Percentiles rank a stretch among this genome's conserved stretches.
phyloP scores from a whole-genome alignment of 78 protist species.

The Chrysochromulina tobinii region DNA sequence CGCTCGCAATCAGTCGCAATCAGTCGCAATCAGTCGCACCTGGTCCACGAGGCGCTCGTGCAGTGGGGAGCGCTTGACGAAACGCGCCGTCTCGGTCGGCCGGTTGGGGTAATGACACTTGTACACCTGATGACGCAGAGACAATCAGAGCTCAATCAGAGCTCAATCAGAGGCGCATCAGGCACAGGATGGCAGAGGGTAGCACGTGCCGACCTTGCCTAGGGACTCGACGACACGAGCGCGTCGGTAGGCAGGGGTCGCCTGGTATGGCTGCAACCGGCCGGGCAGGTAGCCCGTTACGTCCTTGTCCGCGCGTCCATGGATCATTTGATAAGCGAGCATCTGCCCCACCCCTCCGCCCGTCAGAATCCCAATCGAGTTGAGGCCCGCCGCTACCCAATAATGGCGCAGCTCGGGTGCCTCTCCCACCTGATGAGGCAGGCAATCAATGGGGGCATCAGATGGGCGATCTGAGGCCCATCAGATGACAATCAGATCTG shows the following conservation, averaged over 20 bases:
- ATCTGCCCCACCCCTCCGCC: constrained; percentile 48
- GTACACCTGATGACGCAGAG: neutral
- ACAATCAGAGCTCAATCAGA: no score
- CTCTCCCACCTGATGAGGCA: neutral
- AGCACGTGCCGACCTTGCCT: neutral
- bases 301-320: constrained; percentile 39
- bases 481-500: neutral
- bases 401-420: constrained; percentile 45
- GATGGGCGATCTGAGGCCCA: no score
- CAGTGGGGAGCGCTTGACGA: neutral
- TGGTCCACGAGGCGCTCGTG: neutral
- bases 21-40: no score
- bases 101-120: constrained; percentile 33
- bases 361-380: constrained; percentile 51
- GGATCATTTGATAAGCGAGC: constrained; percentile 35
- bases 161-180: no score
- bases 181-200: no score
- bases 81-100: neutral
- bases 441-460: no score
- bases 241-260: neutral
- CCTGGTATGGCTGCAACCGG: neutral
- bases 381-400: constrained; percentile 59
- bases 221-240: constrained; percentile 42
- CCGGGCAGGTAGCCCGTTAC: constrained; percentile 25
- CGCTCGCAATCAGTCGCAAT: neutral